These are phyloP conservation scores for Cryptococcus amylolentus DNA, from an alignment of 1,284 basidiomycete genomes.

Conservation along the genomic window DNA sequence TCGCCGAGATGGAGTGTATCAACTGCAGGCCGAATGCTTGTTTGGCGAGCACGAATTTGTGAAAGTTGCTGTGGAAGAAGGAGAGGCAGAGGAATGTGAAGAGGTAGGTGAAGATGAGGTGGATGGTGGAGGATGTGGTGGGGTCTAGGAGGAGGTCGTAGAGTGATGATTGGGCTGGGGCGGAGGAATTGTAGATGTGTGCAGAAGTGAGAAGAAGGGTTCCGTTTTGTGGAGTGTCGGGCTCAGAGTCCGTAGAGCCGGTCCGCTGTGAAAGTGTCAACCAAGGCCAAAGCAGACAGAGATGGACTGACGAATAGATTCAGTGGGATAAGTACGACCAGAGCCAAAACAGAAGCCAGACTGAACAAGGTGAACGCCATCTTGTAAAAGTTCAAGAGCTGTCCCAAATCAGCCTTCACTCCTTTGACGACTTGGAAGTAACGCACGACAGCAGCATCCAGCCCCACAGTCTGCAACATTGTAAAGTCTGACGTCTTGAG, in stretches of 20 bases:
- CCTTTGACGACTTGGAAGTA: conserved; percentile 13
- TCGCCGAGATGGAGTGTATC: conserved; percentile 86
- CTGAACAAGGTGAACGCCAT: conserved; percentile 90
- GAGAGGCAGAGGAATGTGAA: conserved; percentile 82
- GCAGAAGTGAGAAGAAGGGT: conserved; percentile 13
- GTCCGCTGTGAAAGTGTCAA: conserved; percentile 57
- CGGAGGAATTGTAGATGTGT: conserved; percentile 23
- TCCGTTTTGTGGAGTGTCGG: conserved; percentile 54
- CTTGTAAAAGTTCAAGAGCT: conserved; percentile 93
- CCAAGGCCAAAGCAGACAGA: too few relatives aligned
- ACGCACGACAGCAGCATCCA: conserved; percentile 87
- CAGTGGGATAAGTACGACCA: conserved; percentile 78
- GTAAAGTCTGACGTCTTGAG: conserved; percentile 85
- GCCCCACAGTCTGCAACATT: conserved; percentile 91
- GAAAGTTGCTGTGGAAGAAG: conserved; percentile 84
- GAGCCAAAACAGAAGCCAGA: conserved; percentile 72
- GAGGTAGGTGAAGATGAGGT: conserved; percentile 88
- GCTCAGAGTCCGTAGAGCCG: conserved; percentile 63
- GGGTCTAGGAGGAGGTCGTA: conserved; percentile 77
- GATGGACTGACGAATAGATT: conserved; percentile 68
- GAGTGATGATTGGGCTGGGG: conserved; percentile 39
- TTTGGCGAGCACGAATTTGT: conserved; percentile 81
- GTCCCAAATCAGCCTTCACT: not conserved
- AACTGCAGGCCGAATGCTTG: conserved; percentile 91
- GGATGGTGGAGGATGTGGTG: conserved; percentile 76